These are phyloP conservation scores for Aspergillus cejpii DNA, from an alignment of 2,329 filamentous ascomycete genomes.

Conservation along the genomic window DNA sequence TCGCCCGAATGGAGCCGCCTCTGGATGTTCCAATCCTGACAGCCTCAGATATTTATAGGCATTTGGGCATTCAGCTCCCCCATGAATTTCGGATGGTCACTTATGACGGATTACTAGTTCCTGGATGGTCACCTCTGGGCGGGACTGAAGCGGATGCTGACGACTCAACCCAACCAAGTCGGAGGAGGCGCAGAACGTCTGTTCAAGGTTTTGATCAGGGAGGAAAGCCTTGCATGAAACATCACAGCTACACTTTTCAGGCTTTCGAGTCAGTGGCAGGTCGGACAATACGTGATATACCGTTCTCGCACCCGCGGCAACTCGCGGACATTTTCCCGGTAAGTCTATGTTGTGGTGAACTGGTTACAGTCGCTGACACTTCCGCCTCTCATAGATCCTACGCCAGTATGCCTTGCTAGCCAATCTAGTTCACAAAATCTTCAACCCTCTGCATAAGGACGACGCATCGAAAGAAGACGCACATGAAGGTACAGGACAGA, in stretches of 20 bases:
- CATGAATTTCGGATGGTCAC: slow-evolving; percentile 37
- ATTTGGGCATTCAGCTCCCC: slow-evolving; percentile 35
- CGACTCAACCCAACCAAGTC: slow-evolving; percentile 22
- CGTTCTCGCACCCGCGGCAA: slow-evolving; percentile 43
- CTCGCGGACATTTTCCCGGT: slow-evolving; percentile 39
- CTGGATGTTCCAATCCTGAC: slow-evolving; percentile 40
- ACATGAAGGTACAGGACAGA: slow-evolving; percentile 6
- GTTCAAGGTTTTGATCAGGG: slow-evolving; percentile 30
- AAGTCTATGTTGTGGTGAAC: not conserved
- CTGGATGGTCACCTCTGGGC: slow-evolving; percentile 23
- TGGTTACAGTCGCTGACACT: not conserved
- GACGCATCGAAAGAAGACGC: slow-evolving; percentile 8
- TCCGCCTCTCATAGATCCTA: slow-evolving; percentile 27
- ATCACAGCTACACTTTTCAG: slow-evolving; percentile 42
- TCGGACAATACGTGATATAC: slow-evolving; percentile 37
- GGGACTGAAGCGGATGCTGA: slow-evolving; percentile 22
- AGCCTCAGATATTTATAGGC: slow-evolving; percentile 38
- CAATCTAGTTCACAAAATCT: slow-evolving; percentile 35
- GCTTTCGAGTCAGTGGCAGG: slow-evolving; percentile 38
- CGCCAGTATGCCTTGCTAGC: slow-evolving; percentile 42
- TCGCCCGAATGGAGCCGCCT: slow-evolving; percentile 38
- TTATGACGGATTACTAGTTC: slow-evolving; percentile 37
- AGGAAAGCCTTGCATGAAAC: slow-evolving; percentile 25
- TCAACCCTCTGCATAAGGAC: slow-evolving; percentile 19
- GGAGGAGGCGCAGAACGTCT: slow-evolving; percentile 29